Conservation (phyloP, 2,329 filamentous ascomycete genomes). For the Ascochyta koolunga region DNA sequence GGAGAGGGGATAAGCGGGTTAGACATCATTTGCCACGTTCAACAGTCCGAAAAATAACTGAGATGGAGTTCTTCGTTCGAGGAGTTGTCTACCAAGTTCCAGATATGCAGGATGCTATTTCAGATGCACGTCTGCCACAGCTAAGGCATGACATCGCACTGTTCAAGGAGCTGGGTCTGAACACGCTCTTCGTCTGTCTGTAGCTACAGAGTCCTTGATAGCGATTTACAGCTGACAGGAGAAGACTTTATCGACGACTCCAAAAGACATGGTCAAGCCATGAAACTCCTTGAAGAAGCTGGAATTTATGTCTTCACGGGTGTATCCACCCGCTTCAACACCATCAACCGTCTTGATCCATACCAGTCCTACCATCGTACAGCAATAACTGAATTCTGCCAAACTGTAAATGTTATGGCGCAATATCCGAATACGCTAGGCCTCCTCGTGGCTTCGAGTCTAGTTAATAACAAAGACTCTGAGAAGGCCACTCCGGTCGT, state of each 20-base stretch:
- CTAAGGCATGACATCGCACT: slow-evolving; percentile 13
- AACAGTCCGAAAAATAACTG: neutral
- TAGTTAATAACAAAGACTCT: slow-evolving; percentile 1
- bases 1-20: slow-evolving; percentile 12
- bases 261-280: slow-evolving; percentile 14
- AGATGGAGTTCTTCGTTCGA: slow-evolving; percentile 11
- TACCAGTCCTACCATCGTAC: slow-evolving; percentile 12
- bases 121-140: slow-evolving; percentile 8
- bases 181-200: slow-evolving; percentile 18
- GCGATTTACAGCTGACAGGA: neutral
- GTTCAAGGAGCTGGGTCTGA: slow-evolving; percentile 17
- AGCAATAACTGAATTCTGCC: slow-evolving; percentile 6
- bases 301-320: slow-evolving; percentile 17
- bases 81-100: slow-evolving; percentile 10
- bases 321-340: neutral
- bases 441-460: slow-evolving; percentile 1
- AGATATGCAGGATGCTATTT: slow-evolving; percentile 7
- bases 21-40: neutral
- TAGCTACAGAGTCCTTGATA: neutral
- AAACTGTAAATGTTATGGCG: slow-evolving; percentile 12
- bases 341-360: slow-evolving; percentile 9
- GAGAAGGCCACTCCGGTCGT: slow-evolving; percentile 4
- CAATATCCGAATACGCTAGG: slow-evolving; percentile 16
- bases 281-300: slow-evolving; percentile 20
- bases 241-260: slow-evolving; percentile 13